phyloP scores from a whole-genome alignment of 75 land plant species.

The Isoetes taiwanensis region DNA sequence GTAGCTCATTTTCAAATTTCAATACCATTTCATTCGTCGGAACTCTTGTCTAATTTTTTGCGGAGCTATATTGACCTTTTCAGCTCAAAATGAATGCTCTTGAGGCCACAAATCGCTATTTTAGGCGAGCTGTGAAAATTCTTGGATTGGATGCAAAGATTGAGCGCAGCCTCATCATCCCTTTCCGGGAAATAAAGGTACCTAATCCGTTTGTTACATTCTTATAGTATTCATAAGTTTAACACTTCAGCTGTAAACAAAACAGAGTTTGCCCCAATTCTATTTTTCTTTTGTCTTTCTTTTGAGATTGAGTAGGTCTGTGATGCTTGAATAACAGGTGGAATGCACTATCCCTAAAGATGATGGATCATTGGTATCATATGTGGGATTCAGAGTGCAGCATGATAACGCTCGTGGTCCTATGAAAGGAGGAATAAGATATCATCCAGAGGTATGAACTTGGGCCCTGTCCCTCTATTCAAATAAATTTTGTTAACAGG shows the following conservation, averaged over 20 bases:
- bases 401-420: slow-evolving; percentile 97
- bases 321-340: too few relatives aligned
- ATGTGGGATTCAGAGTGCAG: slow-evolving; percentile 80
- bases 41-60: too few relatives aligned
- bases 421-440: slow-evolving; percentile 94
- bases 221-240: too few relatives aligned
- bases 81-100: slow-evolving; percentile 70
- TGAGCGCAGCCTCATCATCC: slow-evolving; percentile 72
- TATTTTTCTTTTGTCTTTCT: too few relatives aligned
- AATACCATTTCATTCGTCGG: too few relatives aligned
- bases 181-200: slow-evolving; percentile 83
- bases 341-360: slow-evolving; percentile 91
- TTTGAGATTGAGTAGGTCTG: too few relatives aligned
- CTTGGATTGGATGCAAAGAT: slow-evolving; percentile 68
- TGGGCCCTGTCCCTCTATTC: not conserved
- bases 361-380: slow-evolving; percentile 71
- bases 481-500: not conserved
- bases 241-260: too few relatives aligned
- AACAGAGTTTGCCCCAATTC: too few relatives aligned
- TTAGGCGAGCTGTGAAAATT: slow-evolving; percentile 55
- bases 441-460: slow-evolving; percentile 59
- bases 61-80: too few relatives aligned
- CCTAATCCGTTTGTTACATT: too few relatives aligned
- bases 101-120: slow-evolving; percentile 68
- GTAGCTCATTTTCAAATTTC: too few relatives aligned